Evolutionary conservation across 2,329 filamentous ascomycete genomes (phyloP), one percentile per base, ranked within the genome.

Genomic region (Talaromyces sp.): DNA sequence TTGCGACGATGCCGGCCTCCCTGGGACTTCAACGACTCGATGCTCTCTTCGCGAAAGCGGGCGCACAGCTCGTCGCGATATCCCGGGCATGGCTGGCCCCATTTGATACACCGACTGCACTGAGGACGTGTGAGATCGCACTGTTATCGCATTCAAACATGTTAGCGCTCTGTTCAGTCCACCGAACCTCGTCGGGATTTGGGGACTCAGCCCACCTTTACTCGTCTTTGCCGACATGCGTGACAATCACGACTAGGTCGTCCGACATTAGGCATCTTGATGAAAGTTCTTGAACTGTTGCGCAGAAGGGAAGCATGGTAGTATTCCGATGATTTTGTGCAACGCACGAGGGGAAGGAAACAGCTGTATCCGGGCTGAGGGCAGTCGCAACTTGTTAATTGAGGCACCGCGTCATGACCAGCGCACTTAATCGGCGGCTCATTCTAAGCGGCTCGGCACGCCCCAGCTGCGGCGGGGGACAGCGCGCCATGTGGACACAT

Each of bases 161-260:
- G n/a, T 46, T 24, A 46, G 9, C 4, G 43, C 19, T 21, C 11
- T 46, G 43, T 24, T 24, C 43, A 21, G 9, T 46, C 24, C 11
- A 46, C 21, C 4, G 17, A 38, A 7, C 5, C 7, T 17, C 17
- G n/a, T n/a, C n/a, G n/a, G n/a, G 35, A 38, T 6, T 7, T 14
- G 52, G 8, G 11, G 11, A 24, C 21, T 26, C 8, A n/a, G n/a
- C 41, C 35, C 35, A 58, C 56, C 56, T 51, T 58, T 1, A 49
- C 50, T n/a, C 56, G 56, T 27, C 56, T 27, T 32, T 35, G 14
- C 21, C 56, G 56, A n/a, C 56, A 58, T 21, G 41, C 13, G 32
- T 58, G 27, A 49, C 43, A 58, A 58, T 51, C 56, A 31, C 56
- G 56, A 17, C 56, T 58, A 13, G 56, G 56, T 38, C 56, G 56